Conservation (phyloP, 345 rosid species). For the Xanthoceras sorbifolium region DNA sequence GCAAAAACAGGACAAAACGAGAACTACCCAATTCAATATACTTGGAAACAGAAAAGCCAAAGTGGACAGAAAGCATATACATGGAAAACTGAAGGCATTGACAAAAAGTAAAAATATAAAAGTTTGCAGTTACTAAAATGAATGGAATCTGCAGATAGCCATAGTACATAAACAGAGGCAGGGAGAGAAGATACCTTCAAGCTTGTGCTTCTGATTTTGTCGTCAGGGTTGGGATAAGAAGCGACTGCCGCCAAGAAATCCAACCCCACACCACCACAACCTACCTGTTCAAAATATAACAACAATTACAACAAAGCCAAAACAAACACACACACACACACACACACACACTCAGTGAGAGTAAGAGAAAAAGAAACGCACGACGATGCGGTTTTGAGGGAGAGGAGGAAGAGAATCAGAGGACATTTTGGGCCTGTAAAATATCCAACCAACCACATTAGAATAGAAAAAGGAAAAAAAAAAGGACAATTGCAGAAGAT, state of each 20-base stretch:
- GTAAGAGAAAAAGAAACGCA: constrained; percentile 34
- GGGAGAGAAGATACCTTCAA: constrained; percentile 43
- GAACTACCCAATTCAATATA: not conserved
- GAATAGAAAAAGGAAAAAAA: too few relatives aligned
- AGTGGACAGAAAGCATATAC: not conserved
- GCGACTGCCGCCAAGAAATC: constrained; percentile 82
- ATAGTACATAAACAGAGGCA: not conserved
- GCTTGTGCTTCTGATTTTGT: constrained; percentile 85
- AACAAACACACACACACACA: too few relatives aligned
- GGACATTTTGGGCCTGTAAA: constrained; percentile 57
- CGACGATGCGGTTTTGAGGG: constrained; percentile 40
- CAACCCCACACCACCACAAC: constrained; percentile 56
- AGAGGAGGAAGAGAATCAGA: constrained; percentile 42
- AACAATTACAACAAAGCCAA: not conserved
- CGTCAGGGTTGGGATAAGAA: constrained; percentile 79
- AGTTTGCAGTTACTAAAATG: too few relatives aligned
- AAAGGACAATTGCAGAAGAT: too few relatives aligned
- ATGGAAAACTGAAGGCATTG: too few relatives aligned
- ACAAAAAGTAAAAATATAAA: too few relatives aligned
- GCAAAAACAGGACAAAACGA: not conserved
- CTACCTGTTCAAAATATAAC: constrained; percentile 47
- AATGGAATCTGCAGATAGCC: too few relatives aligned
- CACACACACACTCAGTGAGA: too few relatives aligned
- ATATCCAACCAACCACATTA: too few relatives aligned
- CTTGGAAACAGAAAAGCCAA: not conserved